Percentiles rank a stretch among this genome's conserved stretches.
These are phyloP conservation scores for Guyanaporus albipodus DNA, from an alignment of 768 basidiomycete species.

Conservation along the genomic window DNA sequence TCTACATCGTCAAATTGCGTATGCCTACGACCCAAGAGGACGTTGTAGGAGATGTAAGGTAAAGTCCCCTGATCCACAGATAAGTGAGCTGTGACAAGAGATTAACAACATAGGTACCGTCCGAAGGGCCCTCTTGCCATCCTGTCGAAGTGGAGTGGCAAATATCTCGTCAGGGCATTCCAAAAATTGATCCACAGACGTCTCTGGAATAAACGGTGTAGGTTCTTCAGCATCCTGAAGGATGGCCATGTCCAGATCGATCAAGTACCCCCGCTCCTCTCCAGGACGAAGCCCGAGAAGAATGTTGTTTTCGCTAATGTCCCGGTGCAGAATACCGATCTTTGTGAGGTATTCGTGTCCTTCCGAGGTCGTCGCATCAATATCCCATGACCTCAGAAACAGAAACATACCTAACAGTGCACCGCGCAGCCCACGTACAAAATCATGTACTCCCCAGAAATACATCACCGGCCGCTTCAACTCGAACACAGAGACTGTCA, in stretches of 20 bases:
- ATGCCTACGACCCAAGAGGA: background rate
- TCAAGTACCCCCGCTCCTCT: slow-evolving; percentile 25
- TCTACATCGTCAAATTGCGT: slow-evolving; percentile 1
- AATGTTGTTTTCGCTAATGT: slow-evolving; percentile 1
- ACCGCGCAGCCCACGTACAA: background rate
- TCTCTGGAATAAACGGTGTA: background rate
- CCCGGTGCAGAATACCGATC: background rate
- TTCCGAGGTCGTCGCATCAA: background rate
- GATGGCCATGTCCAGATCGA: slow-evolving; percentile 27
- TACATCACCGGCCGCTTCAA: background rate
- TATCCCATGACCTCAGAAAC: background rate
- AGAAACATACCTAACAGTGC: background rate
- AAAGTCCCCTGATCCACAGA: background rate
- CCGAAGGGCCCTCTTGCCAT: too few relatives aligned
- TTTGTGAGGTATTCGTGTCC: background rate
- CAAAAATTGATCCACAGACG: too few relatives aligned
- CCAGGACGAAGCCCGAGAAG: background rate
- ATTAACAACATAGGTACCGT: too few relatives aligned
- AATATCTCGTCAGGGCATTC: too few relatives aligned
- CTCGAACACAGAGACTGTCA: background rate
- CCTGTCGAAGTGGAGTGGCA: too few relatives aligned
- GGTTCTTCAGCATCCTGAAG: background rate
- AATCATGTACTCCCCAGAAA: slow-evolving; percentile 2
- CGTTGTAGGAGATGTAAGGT: background rate
- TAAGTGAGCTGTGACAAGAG: too few relatives aligned